These are phyloP conservation scores for Podospora appendiculata DNA, from an alignment of 495 filamentous ascomycete genomes.

Conservation along the genomic window DNA sequence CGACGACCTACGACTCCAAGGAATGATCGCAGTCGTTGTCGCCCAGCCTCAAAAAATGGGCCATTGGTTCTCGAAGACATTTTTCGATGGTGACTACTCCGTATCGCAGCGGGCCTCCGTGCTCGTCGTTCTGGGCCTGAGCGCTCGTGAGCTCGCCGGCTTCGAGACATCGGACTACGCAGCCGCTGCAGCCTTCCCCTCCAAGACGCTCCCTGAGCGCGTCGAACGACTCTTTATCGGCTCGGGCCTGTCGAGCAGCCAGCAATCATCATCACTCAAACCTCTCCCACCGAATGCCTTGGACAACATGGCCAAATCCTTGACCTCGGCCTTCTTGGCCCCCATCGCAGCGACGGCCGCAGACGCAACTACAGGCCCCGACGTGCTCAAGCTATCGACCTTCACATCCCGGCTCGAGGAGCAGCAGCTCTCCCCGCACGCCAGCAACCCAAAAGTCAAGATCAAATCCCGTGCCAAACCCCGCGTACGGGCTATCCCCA, in stretches of 20 bases:
- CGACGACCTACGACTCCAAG: slow-evolving; percentile 66
- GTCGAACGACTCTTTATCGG: slow-evolving; percentile 43
- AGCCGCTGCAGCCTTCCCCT: slow-evolving; percentile 52
- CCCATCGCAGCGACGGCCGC: slow-evolving; percentile 70
- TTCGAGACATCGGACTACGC: slow-evolving; percentile 55
- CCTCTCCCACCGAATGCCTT: slow-evolving; percentile 50
- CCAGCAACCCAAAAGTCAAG: slow-evolving; percentile 10
- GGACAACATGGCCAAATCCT: slow-evolving; percentile 48
- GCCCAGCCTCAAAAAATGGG: slow-evolving; percentile 71
- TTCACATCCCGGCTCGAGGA: slow-evolving; percentile 35
- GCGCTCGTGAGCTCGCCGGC: slow-evolving; percentile 82
- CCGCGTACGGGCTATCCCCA: slow-evolving; percentile 59
- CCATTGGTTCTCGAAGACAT: slow-evolving; percentile 73
- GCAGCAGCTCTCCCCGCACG: not conserved
- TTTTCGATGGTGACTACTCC: slow-evolving; percentile 89
- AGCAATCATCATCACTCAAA: slow-evolving; percentile 30
- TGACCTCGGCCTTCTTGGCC: slow-evolving; percentile 64
- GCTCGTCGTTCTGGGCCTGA: slow-evolving; percentile 72
- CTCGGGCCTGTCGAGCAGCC: slow-evolving; percentile 5
- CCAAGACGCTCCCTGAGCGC: slow-evolving; percentile 57
- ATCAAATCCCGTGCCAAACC: slow-evolving; percentile 29
- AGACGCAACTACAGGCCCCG: slow-evolving; percentile 64
- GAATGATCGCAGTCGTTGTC: slow-evolving; percentile 75
- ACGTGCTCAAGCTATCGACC: slow-evolving; percentile 66
- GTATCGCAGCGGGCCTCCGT: slow-evolving; percentile 73